Evolutionary conservation across 805 yeast genomes (phyloP).

Genomic region (Spathaspora passalidarum): DNA sequence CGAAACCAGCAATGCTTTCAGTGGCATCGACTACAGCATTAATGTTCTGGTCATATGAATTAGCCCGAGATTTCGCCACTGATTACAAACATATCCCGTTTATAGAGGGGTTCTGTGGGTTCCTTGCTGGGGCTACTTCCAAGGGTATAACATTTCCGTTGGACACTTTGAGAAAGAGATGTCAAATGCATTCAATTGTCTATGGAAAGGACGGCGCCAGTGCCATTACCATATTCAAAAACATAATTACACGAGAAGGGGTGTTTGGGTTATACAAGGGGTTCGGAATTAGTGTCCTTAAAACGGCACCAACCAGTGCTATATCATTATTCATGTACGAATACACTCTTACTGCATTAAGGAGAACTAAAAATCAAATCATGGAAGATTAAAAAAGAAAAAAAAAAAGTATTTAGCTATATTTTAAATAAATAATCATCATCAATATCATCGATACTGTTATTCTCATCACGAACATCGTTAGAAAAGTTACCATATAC

Average conservation of each 20-base stretch:
- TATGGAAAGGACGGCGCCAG: slow-evolving; percentile 7
- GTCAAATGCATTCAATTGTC: slow-evolving; percentile 51
- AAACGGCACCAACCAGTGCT: slow-evolving; percentile 79
- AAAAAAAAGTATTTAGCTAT: slow-evolving; percentile 2
- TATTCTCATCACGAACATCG: slow-evolving; percentile 13
- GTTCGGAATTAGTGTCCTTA: slow-evolving; percentile 62
- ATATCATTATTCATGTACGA: slow-evolving; percentile 68
- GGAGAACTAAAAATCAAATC: neutral
- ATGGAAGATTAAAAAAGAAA: slow-evolving; percentile 3
- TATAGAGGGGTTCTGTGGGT: slow-evolving; percentile 60
- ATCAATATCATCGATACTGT: slow-evolving; percentile 16
- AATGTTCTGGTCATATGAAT: slow-evolving; percentile 68
- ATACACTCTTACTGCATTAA: slow-evolving; percentile 18
- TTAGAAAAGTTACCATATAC: slow-evolving; percentile 18
- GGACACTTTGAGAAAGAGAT: slow-evolving; percentile 75
- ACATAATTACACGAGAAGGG: slow-evolving; percentile 58
- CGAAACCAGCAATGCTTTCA: slow-evolving; percentile 52
- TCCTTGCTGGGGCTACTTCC: slow-evolving; percentile 71
- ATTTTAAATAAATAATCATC: slow-evolving; percentile 33
- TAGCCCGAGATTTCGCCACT: slow-evolving; percentile 36
- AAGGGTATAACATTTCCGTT: slow-evolving; percentile 80
- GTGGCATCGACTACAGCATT: slow-evolving; percentile 71
- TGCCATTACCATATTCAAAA: slow-evolving; percentile 21
- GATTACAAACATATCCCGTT: slow-evolving; percentile 30
- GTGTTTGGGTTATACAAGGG: slow-evolving; percentile 71